phyloP scores from a whole-genome alignment of 2,329 filamentous ascomycete genomes.

The Teratosphaeria pseudoeucalypti region DNA sequence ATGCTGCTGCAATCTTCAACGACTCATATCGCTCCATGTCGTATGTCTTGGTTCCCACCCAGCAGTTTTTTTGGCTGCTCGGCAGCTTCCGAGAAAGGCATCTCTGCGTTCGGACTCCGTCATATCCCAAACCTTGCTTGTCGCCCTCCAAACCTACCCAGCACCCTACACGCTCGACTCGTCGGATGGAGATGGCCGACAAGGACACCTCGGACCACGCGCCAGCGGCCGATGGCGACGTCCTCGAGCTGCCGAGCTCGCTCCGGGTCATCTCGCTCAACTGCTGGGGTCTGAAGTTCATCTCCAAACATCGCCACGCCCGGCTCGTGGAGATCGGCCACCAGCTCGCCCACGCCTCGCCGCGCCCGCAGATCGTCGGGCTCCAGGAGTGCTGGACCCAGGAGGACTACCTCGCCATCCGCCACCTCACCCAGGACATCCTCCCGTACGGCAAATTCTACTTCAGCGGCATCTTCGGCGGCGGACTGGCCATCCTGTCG shows the following conservation, averaged over 20 bases:
- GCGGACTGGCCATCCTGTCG: constrained; percentile 78
- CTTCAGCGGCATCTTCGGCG: constrained; percentile 77
- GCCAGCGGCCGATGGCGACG: not conserved
- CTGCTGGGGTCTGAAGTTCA: constrained; percentile 90
- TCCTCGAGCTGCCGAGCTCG: constrained; percentile 4
- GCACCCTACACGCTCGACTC: not conserved
- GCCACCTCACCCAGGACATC: constrained; percentile 58
- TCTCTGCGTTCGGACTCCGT: not conserved
- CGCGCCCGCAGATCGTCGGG: constrained; percentile 74
- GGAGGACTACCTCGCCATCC: constrained; percentile 70
- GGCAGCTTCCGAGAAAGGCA: not conserved
- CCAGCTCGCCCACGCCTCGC: constrained; percentile 58
- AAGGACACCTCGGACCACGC: not conserved
- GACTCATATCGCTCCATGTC: not conserved
- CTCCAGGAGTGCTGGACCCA: constrained; percentile 92
- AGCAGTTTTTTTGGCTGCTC: not conserved
- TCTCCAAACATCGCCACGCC: constrained; percentile 66
- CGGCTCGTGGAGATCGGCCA: constrained; percentile 76
- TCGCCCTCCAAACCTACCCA: not conserved
- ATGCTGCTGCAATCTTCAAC: not conserved
- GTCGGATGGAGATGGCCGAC: not conserved
- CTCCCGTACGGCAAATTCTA: constrained; percentile 93
- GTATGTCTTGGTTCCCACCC: not conserved
- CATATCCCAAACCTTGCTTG: not conserved
- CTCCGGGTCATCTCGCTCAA: constrained; percentile 81